These are phyloP conservation scores for Arctostaphylos glauca DNA, from an alignment of 148 eudicot species.

Conservation along the genomic window DNA sequence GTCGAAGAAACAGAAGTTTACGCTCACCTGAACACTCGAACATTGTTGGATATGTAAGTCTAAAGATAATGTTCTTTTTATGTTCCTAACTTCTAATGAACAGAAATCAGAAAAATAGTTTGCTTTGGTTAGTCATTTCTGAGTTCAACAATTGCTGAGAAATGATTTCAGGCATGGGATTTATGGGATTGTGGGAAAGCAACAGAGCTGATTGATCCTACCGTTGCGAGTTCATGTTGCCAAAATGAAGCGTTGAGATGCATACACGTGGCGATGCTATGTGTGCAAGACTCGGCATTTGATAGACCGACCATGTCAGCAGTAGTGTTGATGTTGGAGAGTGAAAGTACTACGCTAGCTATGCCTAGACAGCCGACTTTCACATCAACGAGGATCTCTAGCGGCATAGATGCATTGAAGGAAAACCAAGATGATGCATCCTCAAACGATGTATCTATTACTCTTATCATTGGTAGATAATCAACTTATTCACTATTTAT, in stretches of 20 bases:
- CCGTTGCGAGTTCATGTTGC: constrained; percentile 27
- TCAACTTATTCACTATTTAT: no score
- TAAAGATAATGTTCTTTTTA: background rate
- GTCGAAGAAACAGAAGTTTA: constrained; percentile 47
- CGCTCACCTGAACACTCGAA: constrained; percentile 38
- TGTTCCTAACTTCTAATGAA: background rate
- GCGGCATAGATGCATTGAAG: constrained; percentile 24
- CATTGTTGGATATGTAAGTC: constrained; percentile 62
- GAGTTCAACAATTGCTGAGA: background rate
- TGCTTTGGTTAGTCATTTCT: background rate
- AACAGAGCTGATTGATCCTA: constrained; percentile 46
- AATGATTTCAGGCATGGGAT: constrained; percentile 54
- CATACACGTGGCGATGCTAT: constrained; percentile 60
- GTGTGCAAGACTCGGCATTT: constrained; percentile 55
- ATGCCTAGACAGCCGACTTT: constrained; percentile 46
- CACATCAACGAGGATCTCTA: constrained; percentile 38
- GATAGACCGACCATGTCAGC: constrained; percentile 61
- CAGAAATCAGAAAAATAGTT: background rate
- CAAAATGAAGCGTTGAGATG: constrained; percentile 45
- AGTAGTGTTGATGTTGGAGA: constrained; percentile 64
- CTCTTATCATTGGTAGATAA: constrained; percentile 44
- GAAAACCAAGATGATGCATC: constrained; percentile 25
- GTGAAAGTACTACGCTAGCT: constrained; percentile 46
- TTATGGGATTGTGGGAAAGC: constrained; percentile 46
- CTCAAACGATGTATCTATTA: constrained; percentile 47